These are phyloP conservation scores for Oidium heveae DNA, from an alignment of 2,329 filamentous ascomycete genomes.

Conservation along the genomic window DNA sequence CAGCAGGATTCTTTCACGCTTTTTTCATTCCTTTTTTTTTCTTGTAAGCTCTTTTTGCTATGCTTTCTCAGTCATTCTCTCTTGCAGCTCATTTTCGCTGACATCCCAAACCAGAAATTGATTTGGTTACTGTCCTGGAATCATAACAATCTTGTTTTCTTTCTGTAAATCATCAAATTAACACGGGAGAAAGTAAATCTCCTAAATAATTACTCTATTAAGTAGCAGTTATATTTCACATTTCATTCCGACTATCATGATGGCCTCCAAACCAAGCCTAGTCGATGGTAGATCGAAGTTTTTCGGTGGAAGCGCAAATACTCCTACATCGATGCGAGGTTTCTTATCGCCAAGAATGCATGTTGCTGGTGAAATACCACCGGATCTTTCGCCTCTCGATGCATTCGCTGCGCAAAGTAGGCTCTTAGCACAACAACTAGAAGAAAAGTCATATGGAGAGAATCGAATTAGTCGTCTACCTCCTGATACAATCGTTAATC, in stretches of 20 bases:
- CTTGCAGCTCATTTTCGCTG: background rate
- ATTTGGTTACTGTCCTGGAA: background rate
- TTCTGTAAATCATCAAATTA: background rate
- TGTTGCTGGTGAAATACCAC: conserved; percentile 58
- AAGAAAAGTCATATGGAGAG: conserved; percentile 48
- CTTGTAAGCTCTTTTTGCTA: background rate
- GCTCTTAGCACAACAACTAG: conserved; percentile 62
- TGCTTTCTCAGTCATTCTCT: background rate
- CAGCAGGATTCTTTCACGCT: background rate
- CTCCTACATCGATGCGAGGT: conserved; percentile 8
- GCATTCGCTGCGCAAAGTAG: conserved; percentile 84
- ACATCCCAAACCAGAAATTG: background rate
- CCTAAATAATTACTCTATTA: background rate
- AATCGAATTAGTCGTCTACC: conserved; percentile 66
- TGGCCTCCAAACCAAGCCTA: conserved; percentile 12
- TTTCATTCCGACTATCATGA: conserved; percentile 2
- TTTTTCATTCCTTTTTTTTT: background rate
- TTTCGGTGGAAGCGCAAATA: conserved; percentile 8
- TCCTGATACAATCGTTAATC: conserved; percentile 51
- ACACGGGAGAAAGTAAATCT: background rate
- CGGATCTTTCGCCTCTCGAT: conserved; percentile 80
- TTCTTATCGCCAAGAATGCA: conserved; percentile 43
- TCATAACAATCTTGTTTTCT: background rate
- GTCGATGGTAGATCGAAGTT: conserved; percentile 13
- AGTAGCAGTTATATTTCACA: background rate